phyloP scores from a whole-genome alignment of 257 asterid species.

The Pogostemon cablin region DNA sequence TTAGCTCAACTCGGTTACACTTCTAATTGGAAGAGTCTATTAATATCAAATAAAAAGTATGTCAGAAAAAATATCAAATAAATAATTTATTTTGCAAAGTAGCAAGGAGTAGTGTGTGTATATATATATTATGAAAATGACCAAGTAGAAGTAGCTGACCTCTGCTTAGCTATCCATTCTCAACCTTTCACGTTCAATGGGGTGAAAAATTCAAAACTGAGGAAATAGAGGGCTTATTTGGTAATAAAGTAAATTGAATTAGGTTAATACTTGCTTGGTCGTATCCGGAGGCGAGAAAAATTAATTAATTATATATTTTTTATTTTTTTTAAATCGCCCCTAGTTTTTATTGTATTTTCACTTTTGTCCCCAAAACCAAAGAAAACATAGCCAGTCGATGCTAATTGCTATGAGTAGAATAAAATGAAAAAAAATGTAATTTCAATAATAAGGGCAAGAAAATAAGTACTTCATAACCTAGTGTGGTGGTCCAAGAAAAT shows the following conservation, averaged over 20 bases:
- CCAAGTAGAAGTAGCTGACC: conserved; percentile 39
- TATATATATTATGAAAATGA: conserved; percentile 32
- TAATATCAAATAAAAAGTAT: no score
- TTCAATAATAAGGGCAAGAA: not conserved
- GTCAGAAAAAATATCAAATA: no score
- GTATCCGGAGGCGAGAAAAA: conserved; percentile 28
- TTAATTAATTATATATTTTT: not conserved
- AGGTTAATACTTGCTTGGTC: conserved; percentile 28
- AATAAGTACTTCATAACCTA: not conserved
- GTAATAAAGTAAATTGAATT: conserved; percentile 10
- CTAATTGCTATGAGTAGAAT: not conserved
- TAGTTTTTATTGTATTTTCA: not conserved
- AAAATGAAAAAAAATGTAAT: no score
- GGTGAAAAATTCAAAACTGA: not conserved
- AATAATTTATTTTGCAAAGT: no score
- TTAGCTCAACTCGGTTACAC: no score
- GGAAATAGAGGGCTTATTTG: not conserved
- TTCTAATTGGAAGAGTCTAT: no score
- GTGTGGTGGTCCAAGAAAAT: conserved; percentile 15
- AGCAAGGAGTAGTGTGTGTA: no score
- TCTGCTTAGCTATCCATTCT: conserved; percentile 39
- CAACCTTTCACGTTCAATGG: conserved; percentile 28
- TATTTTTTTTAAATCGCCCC: not conserved
- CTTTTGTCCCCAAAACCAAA: not conserved
- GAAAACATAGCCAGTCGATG: conserved; percentile 13